Percentiles rank a stretch among this genome's conserved stretches.
phyloP scores from a whole-genome alignment of 768 basidiomycete genomes.

The Suillus weaverae region DNA sequence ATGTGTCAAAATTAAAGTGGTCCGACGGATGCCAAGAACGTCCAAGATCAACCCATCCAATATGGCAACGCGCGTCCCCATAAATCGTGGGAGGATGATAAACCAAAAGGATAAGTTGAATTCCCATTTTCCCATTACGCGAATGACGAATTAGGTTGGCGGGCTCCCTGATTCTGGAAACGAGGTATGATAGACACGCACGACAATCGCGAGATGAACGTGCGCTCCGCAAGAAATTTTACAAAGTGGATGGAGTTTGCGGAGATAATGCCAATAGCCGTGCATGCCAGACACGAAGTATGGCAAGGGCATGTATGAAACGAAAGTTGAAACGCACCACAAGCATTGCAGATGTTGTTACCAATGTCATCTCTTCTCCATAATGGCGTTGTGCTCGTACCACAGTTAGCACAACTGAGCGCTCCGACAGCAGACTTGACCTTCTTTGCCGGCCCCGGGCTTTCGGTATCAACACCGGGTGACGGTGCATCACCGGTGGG shows the following conservation, averaged over 20 bases:
- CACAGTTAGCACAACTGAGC: conserved; percentile 84
- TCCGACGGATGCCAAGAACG: conserved; percentile 5
- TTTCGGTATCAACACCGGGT: conserved; percentile 28
- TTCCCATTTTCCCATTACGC: conserved; percentile 12
- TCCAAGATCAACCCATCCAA: conserved; percentile 20
- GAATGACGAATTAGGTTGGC: conserved; percentile 3
- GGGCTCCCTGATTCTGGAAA: conserved; percentile 18
- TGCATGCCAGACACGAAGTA: conserved; percentile 13
- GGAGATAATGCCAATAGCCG: conserved; percentile 7
- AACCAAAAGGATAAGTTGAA: conserved; percentile 25
- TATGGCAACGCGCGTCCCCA: conserved; percentile 20
- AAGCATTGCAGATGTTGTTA: conserved; percentile 94
- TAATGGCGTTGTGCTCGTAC: conserved; percentile 84
- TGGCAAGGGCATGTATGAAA: conserved; percentile 21
- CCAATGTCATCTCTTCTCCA: conserved; percentile 91
- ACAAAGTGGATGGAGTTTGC: conserved; percentile 17
- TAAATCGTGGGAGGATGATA: conserved; percentile 27
- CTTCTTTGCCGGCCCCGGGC: conserved; percentile 34
- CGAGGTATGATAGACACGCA: conserved; percentile 10
- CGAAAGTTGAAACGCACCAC: conserved; percentile 59
- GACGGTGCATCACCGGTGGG: conserved; percentile 38
- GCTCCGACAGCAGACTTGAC: conserved; percentile 59
- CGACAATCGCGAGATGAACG: conserved; percentile 23
- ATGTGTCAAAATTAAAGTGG: neutral
- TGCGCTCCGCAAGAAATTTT: conserved; percentile 20